phyloP scores from a whole-genome alignment of 1,284 basidiomycete species.

The Cutaneotrichosporon mucoides region DNA sequence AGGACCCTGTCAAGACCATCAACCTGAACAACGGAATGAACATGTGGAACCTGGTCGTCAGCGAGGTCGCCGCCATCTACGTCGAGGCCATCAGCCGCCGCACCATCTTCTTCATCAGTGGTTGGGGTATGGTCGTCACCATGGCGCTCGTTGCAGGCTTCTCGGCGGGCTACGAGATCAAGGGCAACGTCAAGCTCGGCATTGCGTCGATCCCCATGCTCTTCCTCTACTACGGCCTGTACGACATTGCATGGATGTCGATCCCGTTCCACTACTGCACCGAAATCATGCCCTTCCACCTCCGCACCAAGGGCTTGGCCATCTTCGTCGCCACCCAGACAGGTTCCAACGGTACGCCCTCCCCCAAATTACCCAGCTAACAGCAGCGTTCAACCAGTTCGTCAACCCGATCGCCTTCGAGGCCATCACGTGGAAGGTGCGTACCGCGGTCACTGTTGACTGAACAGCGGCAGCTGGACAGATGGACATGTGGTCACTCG shows the following conservation, averaged over 20 bases:
- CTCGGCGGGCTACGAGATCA: constrained; percentile 7
- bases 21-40: constrained; percentile 28
- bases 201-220: constrained; percentile 10
- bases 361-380: no score
- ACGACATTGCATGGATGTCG: constrained; percentile 17
- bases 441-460: no score
- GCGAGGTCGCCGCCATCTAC: constrained; percentile 9
- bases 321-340: constrained; percentile 14
- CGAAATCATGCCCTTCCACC: constrained; percentile 15
- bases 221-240: constrained; percentile 23
- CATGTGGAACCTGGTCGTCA: constrained; percentile 23
- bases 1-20: constrained; percentile 23
- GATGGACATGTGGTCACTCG: no score
- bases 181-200: constrained; percentile 8
- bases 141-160: constrained; percentile 7
- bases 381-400: constrained; percentile 14
- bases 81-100: constrained; percentile 5
- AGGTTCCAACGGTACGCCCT: neutral
- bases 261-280: constrained; percentile 13
- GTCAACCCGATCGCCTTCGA: constrained; percentile 19
- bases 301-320: constrained; percentile 20
- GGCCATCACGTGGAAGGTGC: constrained; percentile 8
- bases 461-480: no score
- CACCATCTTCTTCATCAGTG: constrained; percentile 13
- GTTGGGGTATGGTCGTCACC: constrained; percentile 10